These are phyloP conservation scores for Podaxis sp. DNA, from an alignment of 768 basidiomycete species.

Conservation along the genomic window DNA sequence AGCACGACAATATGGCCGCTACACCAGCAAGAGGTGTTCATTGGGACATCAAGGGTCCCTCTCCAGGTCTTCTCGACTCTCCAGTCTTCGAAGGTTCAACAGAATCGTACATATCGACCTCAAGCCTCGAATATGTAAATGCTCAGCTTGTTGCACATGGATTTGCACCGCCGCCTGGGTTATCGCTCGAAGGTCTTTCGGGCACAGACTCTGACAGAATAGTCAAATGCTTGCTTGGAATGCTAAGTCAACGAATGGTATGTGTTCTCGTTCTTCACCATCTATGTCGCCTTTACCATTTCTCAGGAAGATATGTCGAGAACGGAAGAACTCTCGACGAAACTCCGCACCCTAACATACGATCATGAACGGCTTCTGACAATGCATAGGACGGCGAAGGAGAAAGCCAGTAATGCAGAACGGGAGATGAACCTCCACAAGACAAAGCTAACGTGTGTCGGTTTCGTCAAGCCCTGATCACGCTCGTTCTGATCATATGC, in stretches of 20 bases:
- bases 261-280: slow-evolving; percentile 22
- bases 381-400: slow-evolving; percentile 60
- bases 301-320: slow-evolving; percentile 68
- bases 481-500: slow-evolving; percentile 4
- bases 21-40: slow-evolving; percentile 51
- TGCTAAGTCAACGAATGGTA: slow-evolving; percentile 79
- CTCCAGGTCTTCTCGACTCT: slow-evolving; percentile 42
- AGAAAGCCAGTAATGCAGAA: slow-evolving; percentile 70
- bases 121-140: slow-evolving; percentile 77
- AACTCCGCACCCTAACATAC: slow-evolving; percentile 74
- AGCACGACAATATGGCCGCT: slow-evolving; percentile 30
- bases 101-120: slow-evolving; percentile 51
- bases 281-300: not conserved
- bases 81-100: slow-evolving; percentile 45
- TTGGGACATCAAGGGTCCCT: slow-evolving; percentile 50
- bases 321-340: slow-evolving; percentile 75
- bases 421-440: slow-evolving; percentile 76
- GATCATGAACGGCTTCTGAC: slow-evolving; percentile 75
- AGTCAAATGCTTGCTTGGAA: slow-evolving; percentile 72
- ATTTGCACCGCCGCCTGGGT: slow-evolving; percentile 60
- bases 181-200: slow-evolving; percentile 66
- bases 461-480: not conserved
- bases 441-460: slow-evolving; percentile 66
- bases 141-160: slow-evolving; percentile 83
- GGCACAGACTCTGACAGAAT: slow-evolving; percentile 53